Conservation (phyloP, 495 filamentous ascomycete species). For the Neurospora africana region DNA sequence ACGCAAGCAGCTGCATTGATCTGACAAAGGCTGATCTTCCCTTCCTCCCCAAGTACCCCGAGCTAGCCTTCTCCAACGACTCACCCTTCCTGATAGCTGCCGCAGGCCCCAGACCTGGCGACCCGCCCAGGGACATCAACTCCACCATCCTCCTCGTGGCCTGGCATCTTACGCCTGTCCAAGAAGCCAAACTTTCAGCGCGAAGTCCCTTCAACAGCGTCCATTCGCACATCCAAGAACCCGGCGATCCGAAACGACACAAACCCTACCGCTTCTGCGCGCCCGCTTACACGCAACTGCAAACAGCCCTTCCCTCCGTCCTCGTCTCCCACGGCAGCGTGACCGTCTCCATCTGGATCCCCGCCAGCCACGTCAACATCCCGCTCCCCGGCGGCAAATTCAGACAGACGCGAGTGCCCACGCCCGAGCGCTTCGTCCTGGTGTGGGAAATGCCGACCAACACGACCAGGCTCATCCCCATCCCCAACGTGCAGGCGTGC, state of each 20-base stretch:
- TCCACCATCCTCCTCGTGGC: conserved; percentile 17
- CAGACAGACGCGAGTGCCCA: conserved; percentile 1
- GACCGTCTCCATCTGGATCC: conserved; percentile 22
- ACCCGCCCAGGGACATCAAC: conserved; percentile 3
- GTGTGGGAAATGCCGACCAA: conserved; percentile 17
- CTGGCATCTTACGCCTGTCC: conserved; percentile 19
- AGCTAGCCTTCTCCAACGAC: conserved; percentile 18
- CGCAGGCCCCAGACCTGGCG: conserved; percentile 17
- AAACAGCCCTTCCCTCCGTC: conserved; percentile 13
- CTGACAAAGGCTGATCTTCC: conserved; percentile 13
- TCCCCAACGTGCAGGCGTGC: conserved; percentile 19
- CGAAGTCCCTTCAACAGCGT: conserved; percentile 9
- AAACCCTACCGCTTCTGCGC: conserved; percentile 14
- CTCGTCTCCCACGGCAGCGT: conserved; percentile 14
- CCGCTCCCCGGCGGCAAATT: conserved; percentile 11
- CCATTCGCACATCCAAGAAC: not conserved
- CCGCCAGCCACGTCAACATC: conserved; percentile 15
- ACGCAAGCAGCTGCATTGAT: conserved; percentile 16
- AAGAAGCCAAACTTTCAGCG: conserved; percentile 8
- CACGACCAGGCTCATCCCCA: conserved; percentile 16
- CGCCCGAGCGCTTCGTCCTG: conserved; percentile 16
- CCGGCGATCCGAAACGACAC: conserved; percentile 11
- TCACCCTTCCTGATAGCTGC: conserved; percentile 17
- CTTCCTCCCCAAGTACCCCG: conserved; percentile 21
- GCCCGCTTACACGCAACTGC: conserved; percentile 15